A percentile compares a stretch with the other conserved stretches of the same genome.
These are phyloP conservation scores for Notholithocarpus densiflorus DNA, from an alignment of 306 rosid species.

Conservation along the genomic window DNA sequence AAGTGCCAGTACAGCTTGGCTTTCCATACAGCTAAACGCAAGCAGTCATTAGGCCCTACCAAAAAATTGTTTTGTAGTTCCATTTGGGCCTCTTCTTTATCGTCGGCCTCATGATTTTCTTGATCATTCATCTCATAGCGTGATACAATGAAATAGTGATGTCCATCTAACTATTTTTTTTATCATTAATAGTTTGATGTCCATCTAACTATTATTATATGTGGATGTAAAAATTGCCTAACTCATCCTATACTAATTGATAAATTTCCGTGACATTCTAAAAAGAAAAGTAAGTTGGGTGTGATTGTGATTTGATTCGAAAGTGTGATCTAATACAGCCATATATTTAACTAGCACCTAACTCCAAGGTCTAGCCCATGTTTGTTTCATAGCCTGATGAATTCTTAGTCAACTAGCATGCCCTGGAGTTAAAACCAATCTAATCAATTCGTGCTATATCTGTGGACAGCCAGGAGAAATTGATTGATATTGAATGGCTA, in stretches of 20 bases:
- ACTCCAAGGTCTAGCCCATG: neutral
- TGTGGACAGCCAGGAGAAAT: slow-evolving; percentile 40
- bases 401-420: slow-evolving; percentile 5
- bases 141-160: neutral
- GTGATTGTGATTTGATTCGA: slow-evolving; percentile 10
- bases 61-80: slow-evolving; percentile 21
- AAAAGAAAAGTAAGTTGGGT: neutral
- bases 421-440: slow-evolving; percentile 13
- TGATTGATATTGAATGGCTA: slow-evolving; percentile 37
- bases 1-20: slow-evolving; percentile 39
- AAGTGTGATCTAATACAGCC: neutral
- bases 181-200: too few species aligned
- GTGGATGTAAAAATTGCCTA: neutral
- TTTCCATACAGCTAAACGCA: slow-evolving; percentile 78
- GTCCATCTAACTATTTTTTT: neutral
- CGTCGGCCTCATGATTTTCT: slow-evolving; percentile 4
- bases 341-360: neutral
- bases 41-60: slow-evolving; percentile 65
- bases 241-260: neutral
- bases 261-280: neutral
- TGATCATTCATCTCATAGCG: neutral
- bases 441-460: slow-evolving; percentile 22
- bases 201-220: neutral
- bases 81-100: slow-evolving; percentile 14
- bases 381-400: neutral